Base-by-base conservation (phyloP, 495 filamentous ascomycete genomes). In the Stereocaulon alpinum region DNA sequence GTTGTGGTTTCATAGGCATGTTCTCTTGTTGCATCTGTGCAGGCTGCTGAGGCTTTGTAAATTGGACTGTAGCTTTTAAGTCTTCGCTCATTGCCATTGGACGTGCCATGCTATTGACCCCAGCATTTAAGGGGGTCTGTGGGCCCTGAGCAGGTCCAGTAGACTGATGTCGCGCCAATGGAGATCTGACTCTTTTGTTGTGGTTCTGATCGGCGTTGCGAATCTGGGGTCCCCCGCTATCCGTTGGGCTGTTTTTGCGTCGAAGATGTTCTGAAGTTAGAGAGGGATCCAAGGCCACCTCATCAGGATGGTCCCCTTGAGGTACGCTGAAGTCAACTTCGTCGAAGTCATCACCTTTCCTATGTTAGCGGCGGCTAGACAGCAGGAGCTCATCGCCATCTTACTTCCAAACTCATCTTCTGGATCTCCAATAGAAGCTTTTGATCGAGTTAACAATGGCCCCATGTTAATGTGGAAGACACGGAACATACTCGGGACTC, bases 321-420 rank as follows among this genome's bases (percentile, higher is more conserved):
- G 74, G 55, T 56, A 81, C 71, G 68, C 81, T 71, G 66, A 91
- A 89, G 67, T 91, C 86, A 27, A 80, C 84, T 71, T 88, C 86
- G 65, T 89, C 86, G 65, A 89, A 82, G 40, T 88, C 78, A 62
- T 80, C 78, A 62, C 76, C 78, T 79, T 40, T 10, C 14, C 20
- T 17, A 29, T 27, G 40, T 48, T 51, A 43, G 29, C 64, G 61
- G 40, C 11, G 15, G 57, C 76, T 66, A 73, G 65, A 41, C 52
- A 64, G 2, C 3, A 3, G 3, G 40, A 63, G 43, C 49, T 24
- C 17, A 29, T 14, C 10, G 2, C 43, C 12, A n/a, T 15, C 79
- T 71, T 75, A 81, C 85, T 87, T 62, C 84, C 87, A 70, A 88
- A 85, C 63, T 91, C 80, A 57, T 85, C 82, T 60, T 84, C 87